A percentile compares a stretch with the other conserved stretches of the same genome.
Evolutionary conservation across 2,329 filamentous ascomycete species (phyloP).

Genomic region (Hirsutella thompsonii): DNA sequence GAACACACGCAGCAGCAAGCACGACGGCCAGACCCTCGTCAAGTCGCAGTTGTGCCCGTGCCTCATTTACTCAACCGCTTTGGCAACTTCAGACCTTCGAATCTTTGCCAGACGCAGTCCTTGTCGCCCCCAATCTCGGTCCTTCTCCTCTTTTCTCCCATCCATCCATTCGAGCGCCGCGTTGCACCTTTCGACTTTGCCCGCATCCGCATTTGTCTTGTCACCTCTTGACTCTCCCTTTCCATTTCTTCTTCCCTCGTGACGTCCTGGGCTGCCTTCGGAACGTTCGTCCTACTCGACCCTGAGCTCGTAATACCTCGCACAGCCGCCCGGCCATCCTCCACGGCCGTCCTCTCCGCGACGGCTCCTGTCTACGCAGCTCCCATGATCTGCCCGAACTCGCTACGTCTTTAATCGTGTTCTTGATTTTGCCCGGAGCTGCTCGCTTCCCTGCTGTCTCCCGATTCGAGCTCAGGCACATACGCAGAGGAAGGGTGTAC

Average conservation of each 20-base stretch:
- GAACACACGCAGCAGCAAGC: conserved; percentile 2
- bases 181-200: conserved; percentile 10
- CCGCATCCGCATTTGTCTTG: conserved; percentile 10
- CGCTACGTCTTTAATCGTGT: conserved; percentile 18
- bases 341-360: conserved; percentile 6
- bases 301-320: conserved; percentile 15
- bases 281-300: conserved; percentile 12
- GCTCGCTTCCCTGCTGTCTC: conserved; percentile 10
- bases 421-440: conserved; percentile 15
- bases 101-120: background rate
- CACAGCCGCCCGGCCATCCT: conserved; percentile 6
- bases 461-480: conserved; percentile 7
- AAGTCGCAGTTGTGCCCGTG: conserved; percentile 9
- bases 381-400: conserved; percentile 20
- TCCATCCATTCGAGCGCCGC: conserved; percentile 11
- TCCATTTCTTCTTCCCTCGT: conserved; percentile 11
- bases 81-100: background rate
- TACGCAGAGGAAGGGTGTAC: conserved; percentile 22
- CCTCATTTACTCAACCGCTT: conserved; percentile 15
- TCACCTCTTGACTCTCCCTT: conserved; percentile 13
- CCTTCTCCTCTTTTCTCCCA: conserved; percentile 9
- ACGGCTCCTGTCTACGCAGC: conserved; percentile 10
- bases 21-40: conserved; percentile 4
- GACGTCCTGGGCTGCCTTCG: conserved; percentile 12
- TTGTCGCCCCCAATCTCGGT: background rate